Percentiles rank a stretch among this genome's conserved stretches.
These are phyloP conservation scores for Penicillium sp. DNA, from an alignment of 2,329 filamentous ascomycete species.

Conservation along the genomic window DNA sequence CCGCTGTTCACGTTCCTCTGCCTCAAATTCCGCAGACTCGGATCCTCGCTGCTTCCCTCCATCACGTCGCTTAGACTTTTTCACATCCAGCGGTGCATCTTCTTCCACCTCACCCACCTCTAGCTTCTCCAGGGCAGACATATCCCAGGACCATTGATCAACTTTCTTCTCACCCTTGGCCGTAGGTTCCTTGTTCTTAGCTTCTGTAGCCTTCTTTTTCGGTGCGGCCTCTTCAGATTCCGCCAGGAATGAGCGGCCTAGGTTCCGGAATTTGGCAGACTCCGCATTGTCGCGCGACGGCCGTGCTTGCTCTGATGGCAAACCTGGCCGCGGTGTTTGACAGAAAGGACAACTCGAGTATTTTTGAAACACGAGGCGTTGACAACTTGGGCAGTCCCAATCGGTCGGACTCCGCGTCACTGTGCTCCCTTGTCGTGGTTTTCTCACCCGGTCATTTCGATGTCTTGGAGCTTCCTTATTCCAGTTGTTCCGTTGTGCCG, in stretches of 20 bases:
- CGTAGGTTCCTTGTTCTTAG: not conserved
- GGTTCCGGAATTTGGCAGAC: conserved; percentile 21
- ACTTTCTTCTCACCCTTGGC: not conserved
- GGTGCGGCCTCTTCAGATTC: conserved; percentile 14
- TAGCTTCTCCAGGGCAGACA: conserved; percentile 28
- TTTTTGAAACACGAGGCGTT: conserved; percentile 7
- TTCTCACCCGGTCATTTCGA: not conserved
- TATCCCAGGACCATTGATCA: conserved; percentile 33
- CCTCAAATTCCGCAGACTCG: conserved; percentile 39
- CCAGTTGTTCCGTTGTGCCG: not conserved
- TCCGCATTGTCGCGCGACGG: conserved; percentile 1
- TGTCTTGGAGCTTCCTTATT: not conserved
- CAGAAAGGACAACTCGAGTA: conserved; percentile 17
- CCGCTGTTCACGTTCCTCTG: conserved; percentile 36
- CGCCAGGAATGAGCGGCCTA: conserved; percentile 19
- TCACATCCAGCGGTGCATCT: conserved; percentile 4
- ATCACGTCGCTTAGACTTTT: conserved; percentile 25
- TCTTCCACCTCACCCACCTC: conserved; percentile 11
- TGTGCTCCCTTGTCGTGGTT: not conserved
- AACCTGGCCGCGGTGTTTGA: conserved; percentile 21
- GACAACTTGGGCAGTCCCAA: conserved; percentile 18
- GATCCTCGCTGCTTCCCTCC: conserved; percentile 24
- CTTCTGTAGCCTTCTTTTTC: not conserved
- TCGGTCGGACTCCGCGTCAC: conserved; percentile 1
- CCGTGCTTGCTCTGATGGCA: conserved; percentile 1